Evolutionary conservation across 306 rosid genomes (phyloP), one percentile per base, ranked within the genome.

Genomic region (Cucurbita maxima): DNA sequence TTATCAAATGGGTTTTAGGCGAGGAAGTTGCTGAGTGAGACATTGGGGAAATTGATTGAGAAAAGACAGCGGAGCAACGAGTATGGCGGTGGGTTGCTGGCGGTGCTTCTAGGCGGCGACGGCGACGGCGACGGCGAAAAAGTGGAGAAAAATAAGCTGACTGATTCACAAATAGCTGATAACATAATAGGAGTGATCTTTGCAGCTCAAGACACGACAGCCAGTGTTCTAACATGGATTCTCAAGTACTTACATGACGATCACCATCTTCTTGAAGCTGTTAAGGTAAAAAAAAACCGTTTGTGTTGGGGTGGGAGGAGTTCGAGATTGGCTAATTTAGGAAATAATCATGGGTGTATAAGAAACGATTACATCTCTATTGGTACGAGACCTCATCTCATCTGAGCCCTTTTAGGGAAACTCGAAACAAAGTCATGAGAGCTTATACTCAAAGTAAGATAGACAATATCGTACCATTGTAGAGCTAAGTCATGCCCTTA

Each of bases 121-220:
- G 78, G 72, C 8, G 62, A 72, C 37, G 37, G 52, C 16, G 71
- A 19, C 3, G 37, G 52, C 16, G 71, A 19, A 3, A 16, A 78
- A 58, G 69, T 15, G 3, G 18, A 56, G 15, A 50, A 79, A 45
- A 30, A 44, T 4, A 54, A 72, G 25, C 80, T 92, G 8, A 87
- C 56, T 70, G 91, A 88, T 62, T 78, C 96, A 77, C 98, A 92
- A 64, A 85, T 92, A 10, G 89, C 93, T 11, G 98, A 92, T 75
- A 92, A 92, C 72, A 79, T 92, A 20, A 88, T 92, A 36, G 98
- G 98, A n/a, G 93, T 92, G 0, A 90, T 92, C 15, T 92, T 92
- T 80, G 98, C 98, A 2, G 98, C 98, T 36, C 98, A 90, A 54
- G 98, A 92, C 37, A 92, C 98, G 22, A 92, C 98, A 6, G 98